Evolutionary conservation across 306 rosid genomes (phyloP), one percentile per base, ranked within the genome.

Genomic region (Castanea crenata): DNA sequence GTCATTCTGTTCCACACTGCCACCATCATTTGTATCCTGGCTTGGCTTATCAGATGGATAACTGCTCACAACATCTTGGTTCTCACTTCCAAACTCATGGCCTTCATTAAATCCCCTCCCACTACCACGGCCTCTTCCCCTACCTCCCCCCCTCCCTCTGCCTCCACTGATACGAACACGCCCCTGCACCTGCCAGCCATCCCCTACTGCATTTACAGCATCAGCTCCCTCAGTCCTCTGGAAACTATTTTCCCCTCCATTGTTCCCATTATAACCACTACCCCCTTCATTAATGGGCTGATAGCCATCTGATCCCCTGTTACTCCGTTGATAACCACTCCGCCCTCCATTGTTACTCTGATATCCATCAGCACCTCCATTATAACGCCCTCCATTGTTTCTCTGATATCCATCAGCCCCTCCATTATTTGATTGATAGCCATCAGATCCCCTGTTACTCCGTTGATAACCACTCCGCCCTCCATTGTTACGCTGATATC

Each of bases 61-160:
- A 65, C n/a, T 65, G 51, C 46, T 65, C 49, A 16, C 25, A 18
- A 31, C 14, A 65, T 3, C 23, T n/a, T 65, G 71, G 49, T 21
- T 65, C 23, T 65, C 71, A 65, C 71, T 65, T 18, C 71, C 71
- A 32, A 32, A 31, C 13, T 65, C 71, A 1, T 65, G 16, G 18
- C 71, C 35, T 7, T 65, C 49, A 65, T 65, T 65, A 14, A 65
- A 65, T 65, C 49, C 71, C 71, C 71, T 32, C 4, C 69, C 70
- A 32, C 68, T 27, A 23, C 71, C 71, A 32, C 49, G 71, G 49
- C 71, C 71, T 65, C 71, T 65, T 44, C 71, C 71, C 19, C 71
- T 32, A 44, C 71, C 71, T 65, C 70, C 32, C 70, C 70, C 70
- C 32, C 71, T 65, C 2, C 70, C 70, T 25, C 70, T 34, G 34